phyloP scores from a whole-genome alignment of 495 filamentous ascomycete genomes.

The Daldinia loculata region DNA sequence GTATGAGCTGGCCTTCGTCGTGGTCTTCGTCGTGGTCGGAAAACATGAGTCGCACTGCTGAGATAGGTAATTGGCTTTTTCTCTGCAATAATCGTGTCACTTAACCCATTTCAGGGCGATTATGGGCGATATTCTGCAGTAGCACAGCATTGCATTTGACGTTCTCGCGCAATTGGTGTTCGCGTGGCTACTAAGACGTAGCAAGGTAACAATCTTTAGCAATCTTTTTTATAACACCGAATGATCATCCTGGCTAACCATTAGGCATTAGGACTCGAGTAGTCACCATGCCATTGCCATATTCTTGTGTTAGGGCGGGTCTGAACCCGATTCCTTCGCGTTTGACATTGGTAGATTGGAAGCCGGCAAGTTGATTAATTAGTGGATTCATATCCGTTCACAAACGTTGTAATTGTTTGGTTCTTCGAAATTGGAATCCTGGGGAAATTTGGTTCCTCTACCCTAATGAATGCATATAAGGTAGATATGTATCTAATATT shows the following conservation, averaged over 20 bases:
- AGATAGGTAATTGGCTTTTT: slow-evolving; percentile 12
- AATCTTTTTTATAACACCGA: slow-evolving; percentile 18
- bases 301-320: slow-evolving; percentile 2
- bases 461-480: not conserved
- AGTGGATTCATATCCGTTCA: not conserved
- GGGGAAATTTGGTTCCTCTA: not conserved
- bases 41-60: slow-evolving; percentile 28
- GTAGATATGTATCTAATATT: too few relatives aligned
- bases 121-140: slow-evolving; percentile 10
- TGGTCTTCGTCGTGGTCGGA: slow-evolving; percentile 11
- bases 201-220: slow-evolving; percentile 1
- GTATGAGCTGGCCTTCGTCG: slow-evolving; percentile 15
- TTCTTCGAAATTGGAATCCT: not conserved
- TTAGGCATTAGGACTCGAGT: not conserved
- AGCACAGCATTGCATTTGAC: slow-evolving; percentile 18
- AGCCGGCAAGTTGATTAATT: not conserved
- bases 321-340: slow-evolving; percentile 13
- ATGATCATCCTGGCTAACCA: slow-evolving; percentile 17
- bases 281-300: not conserved
- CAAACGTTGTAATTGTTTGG: not conserved
- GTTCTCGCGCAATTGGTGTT: slow-evolving; percentile 27
- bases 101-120: not conserved
- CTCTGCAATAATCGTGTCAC: slow-evolving; percentile 13
- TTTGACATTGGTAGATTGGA: not conserved
- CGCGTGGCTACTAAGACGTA: slow-evolving; percentile 8